These are phyloP conservation scores for Erodium chrysanthum DNA, from an alignment of 441 rosid genomes.

Conservation along the genomic window DNA sequence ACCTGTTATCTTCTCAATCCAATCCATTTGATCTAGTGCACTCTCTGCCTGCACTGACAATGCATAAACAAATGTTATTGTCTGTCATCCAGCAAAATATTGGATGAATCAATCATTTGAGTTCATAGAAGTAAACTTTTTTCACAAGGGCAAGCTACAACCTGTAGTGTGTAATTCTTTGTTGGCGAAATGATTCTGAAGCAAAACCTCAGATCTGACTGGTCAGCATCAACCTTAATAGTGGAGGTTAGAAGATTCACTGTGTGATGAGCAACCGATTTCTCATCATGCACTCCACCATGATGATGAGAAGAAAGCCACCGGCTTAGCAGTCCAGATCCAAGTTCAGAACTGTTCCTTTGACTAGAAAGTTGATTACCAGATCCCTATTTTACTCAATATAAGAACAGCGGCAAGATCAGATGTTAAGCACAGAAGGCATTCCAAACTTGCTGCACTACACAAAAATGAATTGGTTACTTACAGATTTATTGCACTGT, in stretches of 20 bases:
- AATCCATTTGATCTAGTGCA: slow-evolving; percentile 83
- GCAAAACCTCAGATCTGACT: slow-evolving; percentile 93
- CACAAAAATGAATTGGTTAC: slow-evolving; percentile 20
- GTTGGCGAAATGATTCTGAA: slow-evolving; percentile 88
- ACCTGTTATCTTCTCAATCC: slow-evolving; percentile 95
- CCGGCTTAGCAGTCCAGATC: slow-evolving; percentile 72
- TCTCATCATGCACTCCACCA: slow-evolving; percentile 81
- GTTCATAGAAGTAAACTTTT: not conserved
- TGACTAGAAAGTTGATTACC: slow-evolving; percentile 49
- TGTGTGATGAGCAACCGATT: slow-evolving; percentile 85
- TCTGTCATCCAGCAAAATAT: not conserved
- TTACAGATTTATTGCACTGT: slow-evolving; percentile 67
- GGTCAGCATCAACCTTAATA: slow-evolving; percentile 87
- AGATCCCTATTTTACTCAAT: slow-evolving; percentile 39
- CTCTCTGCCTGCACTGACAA: slow-evolving; percentile 80
- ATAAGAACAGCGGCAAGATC: not conserved
- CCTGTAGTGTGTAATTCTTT: slow-evolving; percentile 91
- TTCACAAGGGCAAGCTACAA: slow-evolving; percentile 14
- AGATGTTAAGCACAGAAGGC: slow-evolving; percentile 7
- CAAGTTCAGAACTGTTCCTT: slow-evolving; percentile 54
- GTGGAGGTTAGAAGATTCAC: slow-evolving; percentile 89
- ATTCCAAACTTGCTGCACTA: not conserved
- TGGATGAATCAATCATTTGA: not conserved
- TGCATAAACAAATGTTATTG: slow-evolving; percentile 14
- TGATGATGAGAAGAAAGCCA: slow-evolving; percentile 96